Conservation (phyloP, 1,284 basidiomycete species). For the Tremellales sp. region DNA sequence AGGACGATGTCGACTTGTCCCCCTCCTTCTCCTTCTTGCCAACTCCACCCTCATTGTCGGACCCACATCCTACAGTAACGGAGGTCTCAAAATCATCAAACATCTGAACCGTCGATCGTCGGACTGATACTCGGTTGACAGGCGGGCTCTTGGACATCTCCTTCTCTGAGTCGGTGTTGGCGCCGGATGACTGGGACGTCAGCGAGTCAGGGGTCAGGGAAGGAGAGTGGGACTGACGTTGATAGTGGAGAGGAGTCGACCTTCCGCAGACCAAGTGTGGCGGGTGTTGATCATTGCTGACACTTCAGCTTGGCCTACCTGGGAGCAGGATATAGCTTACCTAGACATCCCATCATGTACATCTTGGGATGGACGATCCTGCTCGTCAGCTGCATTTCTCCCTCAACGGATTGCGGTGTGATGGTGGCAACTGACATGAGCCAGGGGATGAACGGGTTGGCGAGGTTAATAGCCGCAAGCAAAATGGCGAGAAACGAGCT, state of each 20-base stretch:
- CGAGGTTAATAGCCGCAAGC: neutral
- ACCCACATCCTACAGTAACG: neutral
- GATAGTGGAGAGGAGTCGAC: neutral
- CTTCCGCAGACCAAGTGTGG: neutral
- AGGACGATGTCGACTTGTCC: neutral
- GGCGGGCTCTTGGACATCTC: neutral
- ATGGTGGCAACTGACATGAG: neutral
- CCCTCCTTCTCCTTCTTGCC: too few relatives aligned
- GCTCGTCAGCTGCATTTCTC: neutral
- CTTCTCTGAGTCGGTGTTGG: neutral
- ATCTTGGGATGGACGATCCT: neutral
- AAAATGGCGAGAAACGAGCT: neutral
- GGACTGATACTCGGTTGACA: neutral
- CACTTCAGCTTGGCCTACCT: neutral
- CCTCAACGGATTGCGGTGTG: neutral
- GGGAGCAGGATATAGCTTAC: neutral
- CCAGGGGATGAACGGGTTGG: neutral
- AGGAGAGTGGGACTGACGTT: neutral
- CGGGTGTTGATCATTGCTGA: constrained; percentile 2
- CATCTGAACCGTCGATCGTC: neutral
- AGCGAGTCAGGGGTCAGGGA: neutral
- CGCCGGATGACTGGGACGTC: neutral
- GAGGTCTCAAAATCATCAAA: neutral
- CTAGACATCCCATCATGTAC: constrained; percentile 4
- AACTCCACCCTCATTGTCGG: neutral